Percentiles rank a stretch among this genome's conserved stretches.
Evolutionary conservation across 169 alveolate species (phyloP).

Genomic region (Cyclospora cayetanensis): DNA sequence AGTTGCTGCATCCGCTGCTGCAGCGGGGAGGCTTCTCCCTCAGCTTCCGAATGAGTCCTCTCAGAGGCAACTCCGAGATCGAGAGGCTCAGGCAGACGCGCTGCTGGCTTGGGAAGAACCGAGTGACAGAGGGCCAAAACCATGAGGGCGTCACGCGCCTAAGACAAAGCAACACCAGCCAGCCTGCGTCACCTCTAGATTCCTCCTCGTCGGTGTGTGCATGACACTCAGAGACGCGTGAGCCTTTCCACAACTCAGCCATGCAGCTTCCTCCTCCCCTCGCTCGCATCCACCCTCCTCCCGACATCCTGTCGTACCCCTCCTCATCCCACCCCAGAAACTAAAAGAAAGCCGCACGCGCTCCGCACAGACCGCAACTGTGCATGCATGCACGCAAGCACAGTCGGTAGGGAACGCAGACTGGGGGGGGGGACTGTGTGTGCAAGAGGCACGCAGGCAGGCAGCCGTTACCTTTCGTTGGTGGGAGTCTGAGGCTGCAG

Average conservation of each 20-base stretch:
- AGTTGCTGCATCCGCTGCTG: neutral
- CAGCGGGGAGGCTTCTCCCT: conserved; percentile 11
- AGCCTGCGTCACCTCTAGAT: neutral
- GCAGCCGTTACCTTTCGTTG: neutral
- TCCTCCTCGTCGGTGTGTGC: neutral
- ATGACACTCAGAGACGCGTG: no score
- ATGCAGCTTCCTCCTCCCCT: no score
- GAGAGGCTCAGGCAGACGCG: conserved; percentile 22
- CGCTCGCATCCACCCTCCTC: no score
- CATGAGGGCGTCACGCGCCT: conserved; percentile 68
- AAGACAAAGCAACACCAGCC: neutral
- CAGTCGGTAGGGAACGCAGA: no score
- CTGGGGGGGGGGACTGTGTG: no score
- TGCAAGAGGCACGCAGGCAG: no score
- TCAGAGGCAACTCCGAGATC: neutral
- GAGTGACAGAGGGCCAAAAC: conserved; percentile 72
- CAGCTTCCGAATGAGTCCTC: neutral
- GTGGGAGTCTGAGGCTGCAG: conserved; percentile 9
- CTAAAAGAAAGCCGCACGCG: no score
- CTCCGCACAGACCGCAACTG: neutral
- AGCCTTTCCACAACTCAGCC: no score
- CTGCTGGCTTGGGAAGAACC: conserved; percentile 65
- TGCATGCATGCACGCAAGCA: neutral
- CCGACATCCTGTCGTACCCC: no score
- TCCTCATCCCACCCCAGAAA: no score